These are phyloP conservation scores for Metschnikowia reukaufii DNA, from an alignment of 805 yeast species.

Conservation along the genomic window DNA sequence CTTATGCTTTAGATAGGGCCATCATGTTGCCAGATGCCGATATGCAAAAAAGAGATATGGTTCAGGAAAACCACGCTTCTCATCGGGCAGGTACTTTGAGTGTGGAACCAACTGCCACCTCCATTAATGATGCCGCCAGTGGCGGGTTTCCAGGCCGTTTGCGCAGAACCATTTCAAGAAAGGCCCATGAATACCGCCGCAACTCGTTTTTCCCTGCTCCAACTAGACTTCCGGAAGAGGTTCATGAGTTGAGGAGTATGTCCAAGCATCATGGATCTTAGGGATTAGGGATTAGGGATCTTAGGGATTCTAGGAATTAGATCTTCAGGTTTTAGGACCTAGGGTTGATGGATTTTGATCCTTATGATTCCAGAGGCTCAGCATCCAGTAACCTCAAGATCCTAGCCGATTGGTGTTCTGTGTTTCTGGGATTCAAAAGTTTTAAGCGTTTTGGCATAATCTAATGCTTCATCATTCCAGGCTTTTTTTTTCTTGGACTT, in stretches of 20 bases:
- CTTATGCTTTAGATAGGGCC: constrained; percentile 91
- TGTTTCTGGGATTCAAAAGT: no score
- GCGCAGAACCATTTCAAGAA: constrained; percentile 13
- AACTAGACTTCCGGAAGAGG: constrained; percentile 17
- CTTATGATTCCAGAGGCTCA: no score
- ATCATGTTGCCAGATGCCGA: constrained; percentile 77
- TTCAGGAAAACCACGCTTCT: constrained; percentile 53
- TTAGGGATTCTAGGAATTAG: no score
- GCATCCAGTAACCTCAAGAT: no score
- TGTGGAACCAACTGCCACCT: constrained; percentile 14
- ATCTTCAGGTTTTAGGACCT: no score
- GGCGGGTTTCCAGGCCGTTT: constrained; percentile 13
- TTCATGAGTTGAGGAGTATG: constrained; percentile 11
- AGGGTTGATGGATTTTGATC: no score
- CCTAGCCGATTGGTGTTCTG: no score
- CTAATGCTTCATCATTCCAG: no score
- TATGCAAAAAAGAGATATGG: constrained; percentile 58
- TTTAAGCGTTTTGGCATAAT: no score
- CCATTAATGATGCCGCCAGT: constrained; percentile 12
- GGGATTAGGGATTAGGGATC: no score
- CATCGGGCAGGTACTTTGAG: constrained; percentile 24
- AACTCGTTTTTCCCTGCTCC: constrained; percentile 22
- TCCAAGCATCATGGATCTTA: no score
- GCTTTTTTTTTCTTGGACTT: no score
- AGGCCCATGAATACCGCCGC: constrained; percentile 17